Conservation (phyloP, 2,329 filamentous ascomycete genomes). For the Seiridium unicorne region DNA sequence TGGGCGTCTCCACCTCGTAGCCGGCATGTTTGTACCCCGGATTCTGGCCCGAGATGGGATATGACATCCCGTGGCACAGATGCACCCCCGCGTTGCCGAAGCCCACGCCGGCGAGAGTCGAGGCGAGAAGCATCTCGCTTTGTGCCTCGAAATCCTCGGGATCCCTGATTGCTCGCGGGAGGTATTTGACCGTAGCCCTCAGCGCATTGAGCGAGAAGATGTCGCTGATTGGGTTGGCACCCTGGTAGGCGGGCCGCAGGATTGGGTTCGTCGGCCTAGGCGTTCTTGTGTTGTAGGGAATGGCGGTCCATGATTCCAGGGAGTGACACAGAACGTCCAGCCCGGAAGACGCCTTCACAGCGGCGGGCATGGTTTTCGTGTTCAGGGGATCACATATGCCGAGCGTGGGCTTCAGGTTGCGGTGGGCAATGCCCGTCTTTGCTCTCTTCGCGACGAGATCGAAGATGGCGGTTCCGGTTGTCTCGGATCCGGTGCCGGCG, state of each 20-base stretch:
- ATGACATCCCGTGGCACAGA: conserved; percentile 80
- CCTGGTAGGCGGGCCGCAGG: conserved; percentile 89
- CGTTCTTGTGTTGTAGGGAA: conserved; percentile 83
- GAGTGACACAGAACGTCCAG: conserved; percentile 94
- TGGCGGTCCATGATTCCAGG: conserved; percentile 96
- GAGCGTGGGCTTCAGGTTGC: conserved; percentile 91
- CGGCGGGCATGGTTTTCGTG: conserved; percentile 91
- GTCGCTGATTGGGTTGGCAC: conserved; percentile 95
- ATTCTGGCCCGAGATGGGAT: conserved; percentile 95
- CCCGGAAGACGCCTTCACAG: conserved; percentile 88
- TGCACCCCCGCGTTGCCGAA: conserved; percentile 98
- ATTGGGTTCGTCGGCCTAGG: conserved; percentile 89
- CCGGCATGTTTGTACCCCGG: conserved; percentile 84
- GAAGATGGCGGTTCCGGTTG: conserved; percentile 97
- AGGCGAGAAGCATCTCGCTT: conserved; percentile 90
- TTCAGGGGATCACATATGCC: conserved; percentile 86
- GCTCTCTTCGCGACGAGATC: conserved; percentile 86
- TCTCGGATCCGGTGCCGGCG: conserved; percentile 87
- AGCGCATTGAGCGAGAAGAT: conserved; percentile 92
- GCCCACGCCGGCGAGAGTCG: conserved; percentile 90
- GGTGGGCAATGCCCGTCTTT: conserved; percentile 94
- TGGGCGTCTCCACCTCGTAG: conserved; percentile 72
- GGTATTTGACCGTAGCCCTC: conserved; percentile 81
- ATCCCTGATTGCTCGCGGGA: conserved; percentile 82
- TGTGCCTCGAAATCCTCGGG: conserved; percentile 93